phyloP scores from a whole-genome alignment of 306 rosid genomes.

The Cicer cuneatum region DNA sequence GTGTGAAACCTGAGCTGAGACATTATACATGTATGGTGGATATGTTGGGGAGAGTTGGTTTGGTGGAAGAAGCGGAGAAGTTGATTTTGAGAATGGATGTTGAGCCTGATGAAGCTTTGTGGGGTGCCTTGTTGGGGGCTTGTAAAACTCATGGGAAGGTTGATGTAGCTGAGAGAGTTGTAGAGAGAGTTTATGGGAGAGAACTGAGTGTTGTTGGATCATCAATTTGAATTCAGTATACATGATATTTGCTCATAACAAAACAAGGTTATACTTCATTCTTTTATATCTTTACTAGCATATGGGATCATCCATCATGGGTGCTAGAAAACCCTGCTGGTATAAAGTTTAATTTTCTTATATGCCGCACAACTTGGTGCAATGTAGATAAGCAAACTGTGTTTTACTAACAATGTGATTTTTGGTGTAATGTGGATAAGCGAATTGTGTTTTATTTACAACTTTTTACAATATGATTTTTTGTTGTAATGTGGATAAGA shows the following conservation, averaged over 20 bases:
- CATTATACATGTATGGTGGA: constrained; percentile 87
- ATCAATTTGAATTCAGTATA: constrained; percentile 23
- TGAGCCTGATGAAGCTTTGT: constrained; percentile 63
- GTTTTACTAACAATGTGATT: not conserved
- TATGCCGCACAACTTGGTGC: too few relatives aligned
- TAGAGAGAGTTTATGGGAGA: constrained; percentile 46
- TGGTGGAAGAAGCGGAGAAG: constrained; percentile 72
- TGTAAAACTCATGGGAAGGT: constrained; percentile 69
- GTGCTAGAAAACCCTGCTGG: not conserved
- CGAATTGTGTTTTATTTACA: not conserved
- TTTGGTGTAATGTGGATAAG: not conserved
- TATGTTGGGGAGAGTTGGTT: constrained; percentile 73
- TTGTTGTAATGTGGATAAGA: not conserved
- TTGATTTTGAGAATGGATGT: constrained; percentile 58
- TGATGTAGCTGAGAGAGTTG: constrained; percentile 68
- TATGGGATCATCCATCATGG: not conserved
- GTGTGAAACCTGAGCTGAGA: constrained; percentile 54
- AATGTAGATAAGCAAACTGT: not conserved
- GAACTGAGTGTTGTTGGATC: constrained; percentile 39
- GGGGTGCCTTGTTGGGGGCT: constrained; percentile 64
- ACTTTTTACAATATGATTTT: too few relatives aligned
- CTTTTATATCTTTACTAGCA: not conserved
- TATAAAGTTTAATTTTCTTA: not conserved
- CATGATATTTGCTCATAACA: not conserved
- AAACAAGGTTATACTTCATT: not conserved